Base-by-base conservation (phyloP, 225 moss, liverwort and hornwort species). In the Climacium dendroides region DNA sequence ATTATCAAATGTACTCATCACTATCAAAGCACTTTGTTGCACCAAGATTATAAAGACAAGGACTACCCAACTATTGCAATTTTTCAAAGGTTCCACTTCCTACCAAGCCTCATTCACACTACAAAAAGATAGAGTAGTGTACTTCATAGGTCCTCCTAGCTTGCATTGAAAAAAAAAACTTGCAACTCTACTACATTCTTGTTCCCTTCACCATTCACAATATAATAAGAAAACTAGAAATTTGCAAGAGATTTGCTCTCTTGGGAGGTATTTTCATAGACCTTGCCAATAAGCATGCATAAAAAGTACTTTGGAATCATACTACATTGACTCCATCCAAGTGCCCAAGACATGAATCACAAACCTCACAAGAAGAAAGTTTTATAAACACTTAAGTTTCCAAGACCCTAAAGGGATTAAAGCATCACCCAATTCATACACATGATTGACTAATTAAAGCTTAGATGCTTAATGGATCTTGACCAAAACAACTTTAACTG, bases 301-400 rank as follows among this genome's bases (percentile, higher is more conserved):
- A 41, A 41, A n/a, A 67, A 37, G n/a, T 5, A 10, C 22, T 37
- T 67, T 67, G 67, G 5, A 22, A 37, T 6, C 13, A 67, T 22
- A 37, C 4, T 37, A 20, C 5, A 37, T n/a, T n/a, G n/a, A 37
- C 13, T 35, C n/a, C 20, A 13, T 13, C 13, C 37, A 22, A 67
- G 0, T 37, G 6, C 6, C 22, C 0, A 12, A 1, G 9, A n/a
- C 0, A 0, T 41, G 8, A 71, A 15, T 71, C 3, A 43, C 15
- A 43, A 71, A 16, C 9, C 16, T 43, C 0, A 71, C 0, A 43
- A 43, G 43, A 26, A 43, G 2, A 43, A 43, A 41, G 5, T 41
- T 15, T 0, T 23, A 0, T 0, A 2, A 70, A 12, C 4, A 14
- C 15, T 15, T 41, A 1, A 41, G 1, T 8, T 70, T 4, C 41